A percentile compares a stretch with the other conserved stretches of the same genome.
These are phyloP conservation scores for Acacia acuminata DNA, from an alignment of 306 rosid genomes.

Conservation along the genomic window DNA sequence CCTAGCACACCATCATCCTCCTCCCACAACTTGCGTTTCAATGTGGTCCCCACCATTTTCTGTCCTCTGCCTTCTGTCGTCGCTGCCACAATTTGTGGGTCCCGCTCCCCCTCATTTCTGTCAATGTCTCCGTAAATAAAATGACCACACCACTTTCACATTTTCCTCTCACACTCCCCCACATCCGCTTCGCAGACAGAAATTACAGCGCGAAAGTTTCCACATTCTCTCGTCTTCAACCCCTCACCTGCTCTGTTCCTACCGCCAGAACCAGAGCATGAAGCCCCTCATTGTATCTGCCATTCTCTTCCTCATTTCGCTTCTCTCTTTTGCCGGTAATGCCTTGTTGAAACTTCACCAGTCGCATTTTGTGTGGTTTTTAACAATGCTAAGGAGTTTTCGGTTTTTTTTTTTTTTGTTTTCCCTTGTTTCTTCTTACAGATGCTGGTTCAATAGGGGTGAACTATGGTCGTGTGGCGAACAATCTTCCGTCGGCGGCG, in stretches of 20 bases:
- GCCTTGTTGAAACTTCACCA: not conserved
- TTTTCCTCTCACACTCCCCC: not conserved
- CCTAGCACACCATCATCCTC: not conserved
- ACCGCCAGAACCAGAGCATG: constrained; percentile 43
- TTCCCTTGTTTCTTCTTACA: constrained; percentile 32
- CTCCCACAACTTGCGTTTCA: not conserved
- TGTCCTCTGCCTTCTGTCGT: constrained; percentile 18
- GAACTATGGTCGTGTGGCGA: constrained; percentile 88
- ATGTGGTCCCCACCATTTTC: constrained; percentile 47
- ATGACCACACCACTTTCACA: not conserved
- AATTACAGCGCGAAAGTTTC: not conserved
- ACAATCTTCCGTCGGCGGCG: constrained; percentile 79
- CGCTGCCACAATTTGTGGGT: constrained; percentile 4
- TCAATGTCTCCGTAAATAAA: constrained; percentile 23
- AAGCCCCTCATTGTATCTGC: constrained; percentile 25
- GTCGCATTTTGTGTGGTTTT: not conserved
- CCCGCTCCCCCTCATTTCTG: constrained; percentile 38
- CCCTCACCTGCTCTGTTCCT: constrained; percentile 36
- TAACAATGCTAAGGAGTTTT: not conserved
- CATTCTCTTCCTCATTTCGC: constrained; percentile 31
- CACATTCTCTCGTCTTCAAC: not conserved
- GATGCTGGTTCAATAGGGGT: constrained; percentile 81
- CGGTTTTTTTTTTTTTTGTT: too few species aligned
- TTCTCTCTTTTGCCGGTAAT: constrained; percentile 51
- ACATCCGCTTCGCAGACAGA: not conserved